Conservation (phyloP, 2,329 filamentous ascomycete genomes). For the Cladosporium sp. region DNA sequence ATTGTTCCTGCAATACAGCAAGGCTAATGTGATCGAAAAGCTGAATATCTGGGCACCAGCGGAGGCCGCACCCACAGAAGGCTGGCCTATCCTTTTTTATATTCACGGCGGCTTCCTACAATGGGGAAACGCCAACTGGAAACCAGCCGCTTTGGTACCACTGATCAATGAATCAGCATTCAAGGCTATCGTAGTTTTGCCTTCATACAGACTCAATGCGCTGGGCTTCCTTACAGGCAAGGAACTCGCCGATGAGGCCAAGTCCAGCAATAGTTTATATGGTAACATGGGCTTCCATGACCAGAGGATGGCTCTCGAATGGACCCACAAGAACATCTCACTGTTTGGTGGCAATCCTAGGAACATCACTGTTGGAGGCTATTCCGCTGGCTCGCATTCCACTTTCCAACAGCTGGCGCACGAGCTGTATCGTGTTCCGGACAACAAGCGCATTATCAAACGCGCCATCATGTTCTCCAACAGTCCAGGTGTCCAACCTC, state of each 20-base stretch:
- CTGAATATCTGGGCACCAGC: conserved; percentile 57
- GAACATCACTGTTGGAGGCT: conserved; percentile 57
- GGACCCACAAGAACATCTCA: conserved; percentile 53
- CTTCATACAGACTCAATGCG: conserved; percentile 58
- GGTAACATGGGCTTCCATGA: conserved; percentile 61
- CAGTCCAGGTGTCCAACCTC: conserved; percentile 56
- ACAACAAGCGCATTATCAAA: conserved; percentile 50
- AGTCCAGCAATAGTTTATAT: conserved; percentile 37
- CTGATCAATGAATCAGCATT: conserved; percentile 53
- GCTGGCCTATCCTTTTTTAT: conserved; percentile 61
- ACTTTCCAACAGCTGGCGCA: conserved; percentile 59
- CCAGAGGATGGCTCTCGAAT: conserved; percentile 56
- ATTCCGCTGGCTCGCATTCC: conserved; percentile 59
- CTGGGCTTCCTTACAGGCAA: conserved; percentile 57
- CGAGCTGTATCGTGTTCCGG: conserved; percentile 52
- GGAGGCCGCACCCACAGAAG: conserved; percentile 44
- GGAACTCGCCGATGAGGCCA: conserved; percentile 49
- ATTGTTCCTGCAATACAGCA: neutral
- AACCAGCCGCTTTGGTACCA: conserved; percentile 42
- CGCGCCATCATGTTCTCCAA: conserved; percentile 57
- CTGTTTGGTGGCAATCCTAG: conserved; percentile 53
- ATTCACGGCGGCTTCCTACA: conserved; percentile 61
- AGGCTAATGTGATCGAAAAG: neutral
- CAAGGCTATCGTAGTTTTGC: conserved; percentile 54
- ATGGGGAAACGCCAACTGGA: conserved; percentile 52